These are phyloP conservation scores for Spiromyces aspiralis DNA, from an alignment of 371 early-diverging fungal species.

Conservation along the genomic window DNA sequence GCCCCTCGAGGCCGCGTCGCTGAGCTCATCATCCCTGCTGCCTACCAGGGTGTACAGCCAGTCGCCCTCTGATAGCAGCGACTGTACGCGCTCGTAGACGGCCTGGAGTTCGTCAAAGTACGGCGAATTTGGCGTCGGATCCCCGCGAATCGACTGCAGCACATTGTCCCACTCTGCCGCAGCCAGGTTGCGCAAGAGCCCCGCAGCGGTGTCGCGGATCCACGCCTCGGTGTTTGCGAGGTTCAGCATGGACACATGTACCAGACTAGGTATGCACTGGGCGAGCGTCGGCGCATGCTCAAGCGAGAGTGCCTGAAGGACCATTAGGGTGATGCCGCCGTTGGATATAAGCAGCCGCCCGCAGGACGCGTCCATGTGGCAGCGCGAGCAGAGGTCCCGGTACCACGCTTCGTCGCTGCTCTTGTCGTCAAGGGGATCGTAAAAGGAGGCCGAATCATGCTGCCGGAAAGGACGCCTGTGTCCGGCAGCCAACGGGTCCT, in stretches of 20 bases:
- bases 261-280: not conserved
- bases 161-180: not conserved
- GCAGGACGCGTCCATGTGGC: not conserved
- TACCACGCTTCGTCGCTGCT: not conserved
- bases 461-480: no score
- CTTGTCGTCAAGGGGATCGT: not conserved
- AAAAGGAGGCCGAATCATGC: not conserved
- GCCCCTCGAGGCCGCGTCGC: no score
- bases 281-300: not conserved
- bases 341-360: not conserved
- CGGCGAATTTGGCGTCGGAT: no score
- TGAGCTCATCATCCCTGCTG: no score
- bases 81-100: no score
- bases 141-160: no score
- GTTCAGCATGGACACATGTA: not conserved
- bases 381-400: not conserved
- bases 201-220: not conserved
- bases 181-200: not conserved
- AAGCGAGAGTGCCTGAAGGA: not conserved
- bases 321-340: not conserved
- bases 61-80: no score
- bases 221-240: not conserved
- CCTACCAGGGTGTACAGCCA: no score
- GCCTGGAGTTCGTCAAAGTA: no score
- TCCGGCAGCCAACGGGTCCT: no score